phyloP scores from a whole-genome alignment of 805 yeast species.

The Ogataea populi-albae region DNA sequence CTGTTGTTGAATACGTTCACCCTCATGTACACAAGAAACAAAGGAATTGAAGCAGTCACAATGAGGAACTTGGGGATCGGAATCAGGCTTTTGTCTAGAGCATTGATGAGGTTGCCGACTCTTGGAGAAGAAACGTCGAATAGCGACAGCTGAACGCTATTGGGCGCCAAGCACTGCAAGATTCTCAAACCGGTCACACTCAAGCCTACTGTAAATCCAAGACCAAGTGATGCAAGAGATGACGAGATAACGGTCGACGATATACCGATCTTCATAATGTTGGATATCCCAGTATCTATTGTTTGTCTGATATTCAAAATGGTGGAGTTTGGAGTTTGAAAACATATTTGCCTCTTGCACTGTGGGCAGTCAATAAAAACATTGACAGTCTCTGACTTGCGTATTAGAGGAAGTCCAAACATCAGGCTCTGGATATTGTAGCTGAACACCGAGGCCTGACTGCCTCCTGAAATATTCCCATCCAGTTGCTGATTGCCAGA shows the following conservation, averaged over 20 bases:
- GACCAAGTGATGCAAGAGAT: conserved; percentile 21
- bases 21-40: conserved; percentile 27
- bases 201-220: conserved; percentile 21
- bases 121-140: conserved; percentile 23
- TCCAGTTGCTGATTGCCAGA: neutral
- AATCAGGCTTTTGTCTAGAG: conserved; percentile 19
- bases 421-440: conserved; percentile 15
- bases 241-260: conserved; percentile 19
- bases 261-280: conserved; percentile 20
- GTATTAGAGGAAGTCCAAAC: conserved; percentile 17
- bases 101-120: conserved; percentile 12
- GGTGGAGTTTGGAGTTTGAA: conserved; percentile 24
- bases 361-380: conserved; percentile 37
- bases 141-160: conserved; percentile 30
- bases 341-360: conserved; percentile 32
- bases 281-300: conserved; percentile 12
- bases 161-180: conserved; percentile 30
- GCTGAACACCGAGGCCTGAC: conserved; percentile 13
- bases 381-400: conserved; percentile 18
- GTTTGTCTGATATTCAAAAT: conserved; percentile 15
- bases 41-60: conserved; percentile 31
- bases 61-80: conserved; percentile 23
- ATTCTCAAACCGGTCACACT: conserved; percentile 31
- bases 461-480: conserved; percentile 1
- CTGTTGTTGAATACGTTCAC: conserved; percentile 10